Conservation (phyloP, 2,329 filamentous ascomycete genomes). For the Ophidiomyces ophidiicola region DNA sequence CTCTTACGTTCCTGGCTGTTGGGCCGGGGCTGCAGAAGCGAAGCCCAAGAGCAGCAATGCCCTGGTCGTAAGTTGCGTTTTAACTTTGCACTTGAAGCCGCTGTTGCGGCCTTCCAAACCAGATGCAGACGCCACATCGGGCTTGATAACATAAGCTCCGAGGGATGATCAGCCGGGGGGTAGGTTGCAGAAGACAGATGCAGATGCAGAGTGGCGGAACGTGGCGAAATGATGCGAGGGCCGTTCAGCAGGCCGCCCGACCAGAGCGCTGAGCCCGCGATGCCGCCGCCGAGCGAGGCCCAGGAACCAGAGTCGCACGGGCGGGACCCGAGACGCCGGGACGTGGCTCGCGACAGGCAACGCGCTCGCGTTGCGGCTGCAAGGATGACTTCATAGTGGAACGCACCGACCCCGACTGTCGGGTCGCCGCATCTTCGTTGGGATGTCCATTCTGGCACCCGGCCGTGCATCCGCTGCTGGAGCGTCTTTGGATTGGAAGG, state of each 20-base stretch:
- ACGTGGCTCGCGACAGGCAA: neutral
- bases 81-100: conserved; percentile 5
- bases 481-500: too few species aligned
- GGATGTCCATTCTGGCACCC: neutral
- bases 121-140: conserved; percentile 4
- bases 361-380: neutral
- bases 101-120: conserved; percentile 1
- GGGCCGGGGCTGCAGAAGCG: too few species aligned
- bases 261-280: too few species aligned
- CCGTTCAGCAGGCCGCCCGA: too few species aligned
- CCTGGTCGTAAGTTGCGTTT: neutral
- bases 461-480: too few species aligned
- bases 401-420: conserved; percentile 4
- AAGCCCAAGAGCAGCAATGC: neutral
- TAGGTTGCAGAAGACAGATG: neutral
- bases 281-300: too few species aligned
- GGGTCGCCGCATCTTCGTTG: neutral
- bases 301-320: too few species aligned
- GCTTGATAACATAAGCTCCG: neutral
- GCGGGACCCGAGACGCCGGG: conserved; percentile 3
- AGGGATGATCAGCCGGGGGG: neutral
- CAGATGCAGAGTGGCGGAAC: too few species aligned
- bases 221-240: too few species aligned
- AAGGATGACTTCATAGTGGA: neutral
- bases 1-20: too few species aligned